phyloP scores from a whole-genome alignment of 441 rosid species.

The Omphalea diandra region DNA sequence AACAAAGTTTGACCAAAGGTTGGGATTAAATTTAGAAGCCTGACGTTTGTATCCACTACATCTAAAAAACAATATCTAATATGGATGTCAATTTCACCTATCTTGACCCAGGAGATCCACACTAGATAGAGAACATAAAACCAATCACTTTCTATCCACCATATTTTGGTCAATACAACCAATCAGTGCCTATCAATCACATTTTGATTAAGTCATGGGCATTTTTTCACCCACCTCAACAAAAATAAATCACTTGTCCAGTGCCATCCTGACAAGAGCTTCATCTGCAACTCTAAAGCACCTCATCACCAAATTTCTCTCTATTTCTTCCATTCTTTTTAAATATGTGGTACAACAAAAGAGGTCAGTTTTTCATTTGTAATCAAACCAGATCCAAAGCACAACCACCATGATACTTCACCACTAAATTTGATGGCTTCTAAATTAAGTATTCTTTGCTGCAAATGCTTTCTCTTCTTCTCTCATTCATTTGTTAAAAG shows the following conservation, averaged over 20 bases:
- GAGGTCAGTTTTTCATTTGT: neutral
- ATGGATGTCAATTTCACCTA: no score
- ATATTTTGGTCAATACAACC: no score
- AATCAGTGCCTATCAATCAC: neutral
- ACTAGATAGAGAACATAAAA: no score
- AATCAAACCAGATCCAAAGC: neutral
- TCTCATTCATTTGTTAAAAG: neutral
- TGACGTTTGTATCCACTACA: neutral
- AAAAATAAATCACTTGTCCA: neutral
- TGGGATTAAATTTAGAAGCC: neutral
- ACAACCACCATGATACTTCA: neutral
- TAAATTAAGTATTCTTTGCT: no score
- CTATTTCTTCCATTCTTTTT: neutral
- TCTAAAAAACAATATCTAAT: neutral
- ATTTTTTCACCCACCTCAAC: neutral
- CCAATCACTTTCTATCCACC: no score
- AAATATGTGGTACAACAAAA: neutral
- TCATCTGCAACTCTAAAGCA: neutral
- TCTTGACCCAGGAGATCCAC: no score
- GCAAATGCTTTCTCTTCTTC: no score
- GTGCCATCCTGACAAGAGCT: neutral
- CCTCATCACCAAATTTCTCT: neutral
- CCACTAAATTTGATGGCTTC: neutral
- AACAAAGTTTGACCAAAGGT: neutral
- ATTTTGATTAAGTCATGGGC: neutral